phyloP scores from a whole-genome alignment of 1,284 basidiomycete genomes.

The Ganoderma lucidum region DNA sequence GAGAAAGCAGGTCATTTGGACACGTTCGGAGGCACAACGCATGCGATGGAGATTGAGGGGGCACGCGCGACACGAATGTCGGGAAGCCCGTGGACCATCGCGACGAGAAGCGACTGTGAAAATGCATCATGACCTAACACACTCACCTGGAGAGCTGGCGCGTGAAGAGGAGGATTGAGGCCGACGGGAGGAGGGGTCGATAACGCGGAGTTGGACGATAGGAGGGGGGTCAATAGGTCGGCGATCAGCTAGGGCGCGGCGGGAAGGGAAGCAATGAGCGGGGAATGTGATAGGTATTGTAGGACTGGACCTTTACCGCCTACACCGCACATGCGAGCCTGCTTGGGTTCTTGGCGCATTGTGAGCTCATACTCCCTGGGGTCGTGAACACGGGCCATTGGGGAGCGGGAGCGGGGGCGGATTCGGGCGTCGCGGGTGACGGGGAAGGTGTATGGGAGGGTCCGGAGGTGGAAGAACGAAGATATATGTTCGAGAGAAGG shows the following conservation, averaged over 20 bases:
- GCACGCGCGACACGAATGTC: constrained; percentile 27
- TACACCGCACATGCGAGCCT: constrained; percentile 92
- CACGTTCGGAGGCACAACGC: background rate
- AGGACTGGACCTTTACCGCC: constrained; percentile 76
- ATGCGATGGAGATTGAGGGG: constrained; percentile 6
- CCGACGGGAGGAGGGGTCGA: constrained; percentile 66
- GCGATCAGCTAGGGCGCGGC: constrained; percentile 73
- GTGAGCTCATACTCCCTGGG: constrained; percentile 84
- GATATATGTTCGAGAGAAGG: constrained; percentile 32
- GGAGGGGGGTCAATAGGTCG: constrained; percentile 96
- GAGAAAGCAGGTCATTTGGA: constrained; percentile 7
- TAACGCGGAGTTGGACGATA: constrained; percentile 92
- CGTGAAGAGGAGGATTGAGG: constrained; percentile 35
- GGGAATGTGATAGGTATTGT: constrained; percentile 26
- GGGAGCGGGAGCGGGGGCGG: constrained; percentile 8
- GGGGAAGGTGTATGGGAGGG: constrained; percentile 15
- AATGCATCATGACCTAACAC: constrained; percentile 12
- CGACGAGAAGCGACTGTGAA: constrained; percentile 10
- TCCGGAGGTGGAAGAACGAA: constrained; percentile 13
- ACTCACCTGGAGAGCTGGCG: constrained; percentile 42
- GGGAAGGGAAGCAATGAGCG: constrained; percentile 20
- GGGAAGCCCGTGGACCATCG: background rate
- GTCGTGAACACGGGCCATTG: constrained; percentile 38
- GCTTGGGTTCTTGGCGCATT: constrained; percentile 89
- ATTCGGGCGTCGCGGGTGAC: constrained; percentile 14